Percentiles rank a stretch among this genome's conserved stretches.
Conservation (phyloP, 768 basidiomycete species). For the Leucocoprinus leucothites region DNA sequence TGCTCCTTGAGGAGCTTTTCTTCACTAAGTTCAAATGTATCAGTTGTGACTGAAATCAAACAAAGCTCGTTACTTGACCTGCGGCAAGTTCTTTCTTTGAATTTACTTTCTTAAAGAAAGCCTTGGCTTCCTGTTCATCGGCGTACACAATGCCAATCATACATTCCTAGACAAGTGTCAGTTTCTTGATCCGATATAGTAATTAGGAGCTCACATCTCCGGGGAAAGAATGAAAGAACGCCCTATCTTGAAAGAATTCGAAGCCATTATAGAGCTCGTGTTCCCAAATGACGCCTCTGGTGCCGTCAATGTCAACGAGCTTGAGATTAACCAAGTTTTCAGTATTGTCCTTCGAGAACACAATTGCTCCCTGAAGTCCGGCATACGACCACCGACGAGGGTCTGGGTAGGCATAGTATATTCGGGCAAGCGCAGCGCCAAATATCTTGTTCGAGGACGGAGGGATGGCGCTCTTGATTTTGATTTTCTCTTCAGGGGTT, state of each 20-base stretch:
- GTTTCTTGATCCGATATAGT: background rate
- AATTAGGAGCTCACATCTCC: conserved; percentile 73
- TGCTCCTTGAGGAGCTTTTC: conserved; percentile 35
- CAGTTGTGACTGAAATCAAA: background rate
- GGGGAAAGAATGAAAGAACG: conserved; percentile 90
- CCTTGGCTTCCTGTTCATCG: conserved; percentile 79
- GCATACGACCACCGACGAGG: conserved; percentile 80
- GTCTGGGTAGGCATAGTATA: conserved; percentile 87
- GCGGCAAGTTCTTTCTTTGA: conserved; percentile 58
- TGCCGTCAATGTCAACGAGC: conserved; percentile 82
- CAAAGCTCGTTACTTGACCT: conserved; percentile 32
- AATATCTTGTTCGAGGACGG: conserved; percentile 67
- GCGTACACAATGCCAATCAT: conserved; percentile 92
- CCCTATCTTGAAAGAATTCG: conserved; percentile 77
- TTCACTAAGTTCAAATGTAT: background rate
- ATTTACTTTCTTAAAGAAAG: conserved; percentile 82
- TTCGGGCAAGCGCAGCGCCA: conserved; percentile 76
- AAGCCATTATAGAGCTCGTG: conserved; percentile 86
- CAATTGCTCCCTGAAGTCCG: conserved; percentile 84
- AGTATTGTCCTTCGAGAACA: conserved; percentile 60
- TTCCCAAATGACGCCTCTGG: conserved; percentile 88
- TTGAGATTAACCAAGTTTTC: conserved; percentile 61
- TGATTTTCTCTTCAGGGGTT: conserved; percentile 70
- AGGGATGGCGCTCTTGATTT: conserved; percentile 64
- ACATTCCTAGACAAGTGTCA: conserved; percentile 57